These are phyloP conservation scores for Neonectria hederae DNA, from an alignment of 2,329 filamentous ascomycete genomes.

Conservation along the genomic window DNA sequence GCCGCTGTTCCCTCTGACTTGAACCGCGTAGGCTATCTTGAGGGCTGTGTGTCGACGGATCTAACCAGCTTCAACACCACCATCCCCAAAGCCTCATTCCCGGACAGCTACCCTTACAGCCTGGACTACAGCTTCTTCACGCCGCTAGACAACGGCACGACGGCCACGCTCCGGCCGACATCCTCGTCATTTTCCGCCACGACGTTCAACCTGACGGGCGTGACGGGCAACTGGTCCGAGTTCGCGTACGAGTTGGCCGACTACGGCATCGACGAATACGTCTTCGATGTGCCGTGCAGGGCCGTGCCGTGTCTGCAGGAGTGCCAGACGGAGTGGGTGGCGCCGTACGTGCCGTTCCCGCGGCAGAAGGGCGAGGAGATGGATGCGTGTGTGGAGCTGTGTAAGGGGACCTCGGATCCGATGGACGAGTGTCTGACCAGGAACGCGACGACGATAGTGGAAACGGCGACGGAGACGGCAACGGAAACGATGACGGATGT, in stretches of 20 bases:
- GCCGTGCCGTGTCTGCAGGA: conserved; percentile 9
- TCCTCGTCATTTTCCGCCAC: neutral
- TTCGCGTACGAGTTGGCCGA: neutral
- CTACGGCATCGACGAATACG: conserved; percentile 3
- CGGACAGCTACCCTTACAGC: neutral
- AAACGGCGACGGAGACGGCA: neutral
- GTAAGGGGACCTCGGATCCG: neutral
- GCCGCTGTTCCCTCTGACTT: neutral
- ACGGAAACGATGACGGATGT: neutral
- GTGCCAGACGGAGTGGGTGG: conserved; percentile 11
- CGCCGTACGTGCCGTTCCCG: neutral
- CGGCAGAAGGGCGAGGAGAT: neutral
- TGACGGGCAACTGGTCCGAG: conserved; percentile 7
- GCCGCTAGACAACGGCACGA: neutral
- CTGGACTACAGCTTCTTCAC: conserved; percentile 1
- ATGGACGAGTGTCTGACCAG: conserved; percentile 1
- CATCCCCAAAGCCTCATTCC: conserved; percentile 12
- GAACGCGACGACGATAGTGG: conserved; percentile 4
- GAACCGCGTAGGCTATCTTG: conserved; percentile 9
- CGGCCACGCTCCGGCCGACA: neutral
- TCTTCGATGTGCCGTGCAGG: neutral
- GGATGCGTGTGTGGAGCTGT: conserved; percentile 7
- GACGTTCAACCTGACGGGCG: conserved; percentile 3
- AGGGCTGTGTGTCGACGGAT: conserved; percentile 10
- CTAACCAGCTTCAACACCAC: conserved; percentile 5